phyloP scores from a whole-genome alignment of 1,139 yeast species.

The Candida frijolesensis region DNA sequence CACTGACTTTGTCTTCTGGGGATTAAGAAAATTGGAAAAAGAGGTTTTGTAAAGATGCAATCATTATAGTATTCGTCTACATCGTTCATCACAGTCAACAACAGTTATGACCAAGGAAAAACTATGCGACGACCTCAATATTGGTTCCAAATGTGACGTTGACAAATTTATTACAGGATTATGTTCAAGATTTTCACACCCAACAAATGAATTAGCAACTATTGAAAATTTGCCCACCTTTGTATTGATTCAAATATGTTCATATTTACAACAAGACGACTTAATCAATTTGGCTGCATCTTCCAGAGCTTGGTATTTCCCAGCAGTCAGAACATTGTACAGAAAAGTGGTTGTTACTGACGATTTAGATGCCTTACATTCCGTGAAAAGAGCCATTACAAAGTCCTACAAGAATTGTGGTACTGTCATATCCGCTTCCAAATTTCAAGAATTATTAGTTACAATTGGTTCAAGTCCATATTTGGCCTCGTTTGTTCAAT shows the following conservation, averaged over 20 bases:
- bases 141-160: neutral
- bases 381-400: conserved; percentile 3
- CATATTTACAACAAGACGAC: conserved; percentile 8
- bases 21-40: neutral
- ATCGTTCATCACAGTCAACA: neutral
- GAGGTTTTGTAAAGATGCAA: neutral
- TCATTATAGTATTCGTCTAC: neutral
- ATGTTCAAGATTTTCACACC: neutral
- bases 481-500: conserved; percentile 4
- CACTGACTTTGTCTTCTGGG: neutral
- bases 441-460: conserved; percentile 6
- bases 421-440: conserved; percentile 8
- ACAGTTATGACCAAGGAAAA: neutral
- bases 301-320: conserved; percentile 9
- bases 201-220: neutral
- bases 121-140: neutral
- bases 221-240: conserved; percentile 7
- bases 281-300: conserved; percentile 7
- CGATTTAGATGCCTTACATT: conserved; percentile 4
- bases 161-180: neutral
- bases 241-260: conserved; percentile 7
- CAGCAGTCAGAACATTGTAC: conserved; percentile 11
- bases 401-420: conserved; percentile 8
- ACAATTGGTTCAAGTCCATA: conserved; percentile 2
- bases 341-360: conserved; percentile 10